Evolutionary conservation across 352 stramenopile genomes (phyloP), one percentile per base, ranked within the genome.

Genomic region (Phytopythium montanum): DNA sequence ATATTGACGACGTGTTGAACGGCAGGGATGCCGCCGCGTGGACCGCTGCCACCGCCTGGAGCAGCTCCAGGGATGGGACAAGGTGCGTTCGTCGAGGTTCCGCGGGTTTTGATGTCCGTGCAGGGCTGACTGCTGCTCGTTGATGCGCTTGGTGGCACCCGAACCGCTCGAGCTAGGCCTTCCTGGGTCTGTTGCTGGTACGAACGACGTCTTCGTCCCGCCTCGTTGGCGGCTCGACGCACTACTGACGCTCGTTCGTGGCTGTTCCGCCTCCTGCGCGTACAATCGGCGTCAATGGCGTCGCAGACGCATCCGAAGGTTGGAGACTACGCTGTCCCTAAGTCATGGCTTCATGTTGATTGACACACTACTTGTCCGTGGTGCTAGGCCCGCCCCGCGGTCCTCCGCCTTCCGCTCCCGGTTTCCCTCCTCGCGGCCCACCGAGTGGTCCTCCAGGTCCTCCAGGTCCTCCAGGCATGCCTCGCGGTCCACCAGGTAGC

Each of bases 401-500:
- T 28, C 42, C 21, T 28, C 41, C 41, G 18, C 41, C 34, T 39
- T 36, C 31, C 5, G 52, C 54, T 18, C 31, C 54, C 39, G 59
- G 60, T 12, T 60, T 72, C 41, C 57, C 54, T 39, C 64, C 60
- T 3, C 53, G 64, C 39, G 57, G 54, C 14, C 55, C 54, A 19
- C 54, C 46, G 5, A 60, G 65, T 45, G 60, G 59, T n/a, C 69
- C 72, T 38, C 66, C 66, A 36, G 62, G 59, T 18, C 62, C 72
- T 38, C 66, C 66, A 36, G 62, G 59, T 18, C 62, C 60, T 29
- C 53, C 69, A 25, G 60, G 61, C 21, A 63, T 66, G 28, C 72
- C 74, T 53, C 73, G 66, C 41, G 73, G 67, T 13, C 69, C 73
- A 5, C 60, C 69, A 48, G 71, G 68, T 0, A 59, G 68, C 19